Evolutionary conservation across 2,329 filamentous ascomycete species (phyloP), one percentile per base, ranked within the genome.

Genomic region (Beauveria bassiana): DNA sequence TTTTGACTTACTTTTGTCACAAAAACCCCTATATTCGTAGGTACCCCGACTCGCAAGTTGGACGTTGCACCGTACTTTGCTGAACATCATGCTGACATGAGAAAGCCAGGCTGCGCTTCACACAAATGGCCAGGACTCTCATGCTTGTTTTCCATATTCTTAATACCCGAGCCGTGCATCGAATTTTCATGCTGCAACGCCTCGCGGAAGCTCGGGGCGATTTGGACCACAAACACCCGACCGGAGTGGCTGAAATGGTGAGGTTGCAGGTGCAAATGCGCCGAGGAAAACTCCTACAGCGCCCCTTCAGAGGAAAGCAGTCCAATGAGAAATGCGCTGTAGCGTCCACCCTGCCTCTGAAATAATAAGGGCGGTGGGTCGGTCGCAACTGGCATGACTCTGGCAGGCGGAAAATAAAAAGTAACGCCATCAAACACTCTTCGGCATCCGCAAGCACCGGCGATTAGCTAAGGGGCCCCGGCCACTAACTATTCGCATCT

Each of bases 331-430:
- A 31, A 24, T 28, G 43, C 46, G 24, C 56, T 59, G 46, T 31
- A 50, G 9, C 8, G 18, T 7, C 9, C 18, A 24, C 34, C 22
- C 16, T 43, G 46, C 45, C 18, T 9, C 28, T 9, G 18, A 38
- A 47, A 55, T 7, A 24, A 24, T 16, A 7, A 28, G 14, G 14
- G 46, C 40, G 57, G 34, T 40, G 49, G 45, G 38, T 42, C 46
- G n/a, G 24, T 53, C 26, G 57, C 49, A 24, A 60, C 49, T 60
- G 47, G 57, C 57, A 18, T 60, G 57, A 60, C 57, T 60, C 24
- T 53, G 22, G 34, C 55, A 38, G 45, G 38, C 46, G 20, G 31
- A 31, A 26, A 20, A 34, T 9, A 51, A 45, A 51, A 59, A 59
- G 57, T 59, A 59, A 59, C 57, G 57, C 57, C 57, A 60, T 40